Conservation (phyloP, 2,329 filamentous ascomycete genomes). For the Gnomoniopsis sp. region DNA sequence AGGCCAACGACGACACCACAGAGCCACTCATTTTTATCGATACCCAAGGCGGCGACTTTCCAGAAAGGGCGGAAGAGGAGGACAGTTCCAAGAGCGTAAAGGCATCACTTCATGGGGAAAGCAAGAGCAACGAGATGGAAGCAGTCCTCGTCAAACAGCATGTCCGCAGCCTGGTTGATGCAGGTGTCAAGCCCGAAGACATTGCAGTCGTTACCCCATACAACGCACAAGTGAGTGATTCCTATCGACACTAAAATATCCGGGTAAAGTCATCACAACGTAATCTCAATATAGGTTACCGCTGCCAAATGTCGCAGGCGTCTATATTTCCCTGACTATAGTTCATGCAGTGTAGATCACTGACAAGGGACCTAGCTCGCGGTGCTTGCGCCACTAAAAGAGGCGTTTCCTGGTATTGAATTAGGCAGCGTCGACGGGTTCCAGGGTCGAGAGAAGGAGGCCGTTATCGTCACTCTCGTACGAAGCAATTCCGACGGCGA, state of each 20-base stretch:
- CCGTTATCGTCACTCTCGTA: constrained; percentile 88
- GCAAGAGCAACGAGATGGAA: constrained; percentile 91
- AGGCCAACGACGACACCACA: constrained; percentile 78
- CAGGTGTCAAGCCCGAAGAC: constrained; percentile 77
- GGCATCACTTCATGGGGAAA: constrained; percentile 49
- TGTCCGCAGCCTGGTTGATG: constrained; percentile 69
- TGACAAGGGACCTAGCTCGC: constrained; percentile 55
- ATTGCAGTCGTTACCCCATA: constrained; percentile 96
- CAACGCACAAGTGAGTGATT: constrained; percentile 73
- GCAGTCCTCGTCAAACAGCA: constrained; percentile 77
- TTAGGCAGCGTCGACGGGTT: constrained; percentile 97
- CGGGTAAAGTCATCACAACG: neutral
- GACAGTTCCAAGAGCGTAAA: constrained; percentile 49
- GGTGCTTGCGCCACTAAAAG: constrained; percentile 75
- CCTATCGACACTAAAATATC: neutral
- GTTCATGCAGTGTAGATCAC: constrained; percentile 15
- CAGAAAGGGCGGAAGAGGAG: constrained; percentile 76
- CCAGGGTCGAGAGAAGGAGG: constrained; percentile 92
- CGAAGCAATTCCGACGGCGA: constrained; percentile 83
- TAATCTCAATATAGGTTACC: neutral
- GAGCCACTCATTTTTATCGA: constrained; percentile 93
- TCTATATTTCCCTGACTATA: constrained; percentile 9
- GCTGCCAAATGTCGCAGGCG: constrained; percentile 1
- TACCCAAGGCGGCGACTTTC: constrained; percentile 90
- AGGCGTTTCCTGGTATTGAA: constrained; percentile 79